These are phyloP conservation scores for Brasenia schreberi DNA, from an alignment of 164 flowering plant species.

Conservation along the genomic window DNA sequence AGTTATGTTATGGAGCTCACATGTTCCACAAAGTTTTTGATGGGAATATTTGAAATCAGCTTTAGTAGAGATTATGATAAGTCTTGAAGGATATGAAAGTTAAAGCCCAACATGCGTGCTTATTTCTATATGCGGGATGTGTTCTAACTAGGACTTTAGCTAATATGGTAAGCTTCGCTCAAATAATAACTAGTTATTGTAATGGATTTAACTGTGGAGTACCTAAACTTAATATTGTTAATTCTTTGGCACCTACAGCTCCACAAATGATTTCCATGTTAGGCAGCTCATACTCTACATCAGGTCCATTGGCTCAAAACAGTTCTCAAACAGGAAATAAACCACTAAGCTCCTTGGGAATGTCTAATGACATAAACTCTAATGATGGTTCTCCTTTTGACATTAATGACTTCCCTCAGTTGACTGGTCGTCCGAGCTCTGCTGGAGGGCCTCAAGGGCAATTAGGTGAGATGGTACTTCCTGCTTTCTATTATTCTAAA, in stretches of 20 bases:
- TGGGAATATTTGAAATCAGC: too few species aligned
- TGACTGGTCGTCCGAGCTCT: constrained; percentile 89
- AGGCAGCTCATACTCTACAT: constrained; percentile 69
- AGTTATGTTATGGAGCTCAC: too few species aligned
- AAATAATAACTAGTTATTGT: too few species aligned
- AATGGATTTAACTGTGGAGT: too few species aligned
- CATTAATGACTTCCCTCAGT: constrained; percentile 87
- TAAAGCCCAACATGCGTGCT: too few species aligned
- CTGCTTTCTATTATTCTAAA: neutral
- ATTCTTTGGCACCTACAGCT: constrained; percentile 44
- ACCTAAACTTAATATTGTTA: too few species aligned
- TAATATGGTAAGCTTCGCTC: too few species aligned
- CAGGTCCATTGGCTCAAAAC: constrained; percentile 63
- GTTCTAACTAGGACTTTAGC: too few species aligned
- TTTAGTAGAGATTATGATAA: too few species aligned
- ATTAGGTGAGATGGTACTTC: constrained; percentile 31
- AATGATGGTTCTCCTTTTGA: constrained; percentile 85
- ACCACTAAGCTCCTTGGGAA: constrained; percentile 63
- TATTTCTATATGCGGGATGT: too few species aligned
- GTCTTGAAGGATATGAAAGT: too few species aligned
- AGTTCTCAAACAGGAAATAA: constrained; percentile 65
- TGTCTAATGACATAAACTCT: constrained; percentile 70
- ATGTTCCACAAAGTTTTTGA: too few species aligned
- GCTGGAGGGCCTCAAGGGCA: constrained; percentile 97
- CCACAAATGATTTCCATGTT: constrained; percentile 91